Base-by-base conservation (phyloP, 495 filamentous ascomycete genomes). In the Talaromyces nanjingensis region DNA sequence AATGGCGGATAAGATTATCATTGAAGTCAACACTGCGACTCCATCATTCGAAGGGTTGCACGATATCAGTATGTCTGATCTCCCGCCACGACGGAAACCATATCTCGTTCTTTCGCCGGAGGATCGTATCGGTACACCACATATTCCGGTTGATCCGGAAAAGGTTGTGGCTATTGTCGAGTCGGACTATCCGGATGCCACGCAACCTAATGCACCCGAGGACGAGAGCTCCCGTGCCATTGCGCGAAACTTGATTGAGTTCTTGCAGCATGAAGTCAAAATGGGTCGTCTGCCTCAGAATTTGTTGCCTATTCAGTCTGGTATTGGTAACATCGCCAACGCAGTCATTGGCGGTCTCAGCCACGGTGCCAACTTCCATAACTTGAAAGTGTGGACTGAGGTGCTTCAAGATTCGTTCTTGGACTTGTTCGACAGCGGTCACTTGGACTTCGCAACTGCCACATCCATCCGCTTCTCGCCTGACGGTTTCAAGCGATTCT, bases 271-370 rank as follows among this genome's bases (percentile, higher is more conserved):
- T 75, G 90, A 96, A 72, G 91, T 96, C 61, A 73, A 76, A 6
- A 85, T 87, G 65, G 91, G 89, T 57, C 86, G 92, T 47, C 82
- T 96, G 52, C 92, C 92, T 1, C 70, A 82, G 66, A 91, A 86
- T 72, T 84, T 96, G 6, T 83, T 96, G 9, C 92, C 92, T 5
- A 83, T 96, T 63, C 92, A 96, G 70, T 91, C 88, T 20, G 92
- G 92, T 37, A 96, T 96, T 64, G 92, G 92, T 59, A 96, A 96
- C 79, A 96, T 96, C 69, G 92, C 92, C 76, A 96, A 96, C 71
- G 92, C 92, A 27, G 92, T 96, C 62, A 84, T 96, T 65, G 91
- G 92, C 60, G 92, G 92, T 5, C 86, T 96, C 42, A 84, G 87
- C 68, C 85, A 90, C 68, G 80, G 80, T 33, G 90, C 90, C 60